phyloP scores from a whole-genome alignment of 352 stramenopile genomes.

The Globisporangium ultimum region DNA sequence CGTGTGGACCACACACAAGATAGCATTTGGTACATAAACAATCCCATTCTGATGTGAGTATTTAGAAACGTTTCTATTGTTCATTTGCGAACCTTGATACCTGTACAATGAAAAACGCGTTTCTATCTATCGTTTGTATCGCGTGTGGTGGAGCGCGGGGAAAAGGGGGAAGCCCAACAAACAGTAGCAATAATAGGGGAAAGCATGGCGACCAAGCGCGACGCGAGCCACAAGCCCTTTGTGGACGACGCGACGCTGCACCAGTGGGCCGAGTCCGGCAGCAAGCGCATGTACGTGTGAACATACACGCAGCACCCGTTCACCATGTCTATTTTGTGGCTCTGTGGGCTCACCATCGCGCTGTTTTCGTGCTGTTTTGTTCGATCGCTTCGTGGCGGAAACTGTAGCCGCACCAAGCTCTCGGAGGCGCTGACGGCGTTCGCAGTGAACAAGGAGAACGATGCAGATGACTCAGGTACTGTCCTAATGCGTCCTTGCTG shows the following conservation, averaged over 20 bases:
- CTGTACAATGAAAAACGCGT: too few species aligned
- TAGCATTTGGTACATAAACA: too few species aligned
- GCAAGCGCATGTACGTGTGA: constrained; percentile 44
- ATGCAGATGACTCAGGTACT: constrained; percentile 22
- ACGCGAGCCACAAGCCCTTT: constrained; percentile 27
- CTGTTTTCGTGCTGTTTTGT: not conserved
- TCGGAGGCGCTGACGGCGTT: constrained; percentile 35
- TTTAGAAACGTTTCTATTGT: constrained; percentile 6
- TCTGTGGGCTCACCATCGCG: not conserved
- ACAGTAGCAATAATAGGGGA: constrained; percentile 8
- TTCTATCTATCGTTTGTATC: not conserved
- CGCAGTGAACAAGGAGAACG: constrained; percentile 15
- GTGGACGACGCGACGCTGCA: constrained; percentile 56
- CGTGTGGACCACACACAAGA: not conserved
- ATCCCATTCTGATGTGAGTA: not conserved
- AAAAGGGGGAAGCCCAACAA: too few species aligned
- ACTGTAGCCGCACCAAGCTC: constrained; percentile 33
- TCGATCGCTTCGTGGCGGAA: not conserved
- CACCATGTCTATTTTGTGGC: not conserved
- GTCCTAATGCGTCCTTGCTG: constrained; percentile 4
- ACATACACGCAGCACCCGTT: not conserved
- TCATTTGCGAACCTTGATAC: too few species aligned
- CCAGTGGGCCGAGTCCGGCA: constrained; percentile 63
- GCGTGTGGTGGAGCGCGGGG: not conserved
- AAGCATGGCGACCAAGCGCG: constrained; percentile 20